Evolutionary conservation across 768 basidiomycete species (phyloP), one percentile per base, ranked within the genome.

Genomic region (Hebeloma cylindrosporum): DNA sequence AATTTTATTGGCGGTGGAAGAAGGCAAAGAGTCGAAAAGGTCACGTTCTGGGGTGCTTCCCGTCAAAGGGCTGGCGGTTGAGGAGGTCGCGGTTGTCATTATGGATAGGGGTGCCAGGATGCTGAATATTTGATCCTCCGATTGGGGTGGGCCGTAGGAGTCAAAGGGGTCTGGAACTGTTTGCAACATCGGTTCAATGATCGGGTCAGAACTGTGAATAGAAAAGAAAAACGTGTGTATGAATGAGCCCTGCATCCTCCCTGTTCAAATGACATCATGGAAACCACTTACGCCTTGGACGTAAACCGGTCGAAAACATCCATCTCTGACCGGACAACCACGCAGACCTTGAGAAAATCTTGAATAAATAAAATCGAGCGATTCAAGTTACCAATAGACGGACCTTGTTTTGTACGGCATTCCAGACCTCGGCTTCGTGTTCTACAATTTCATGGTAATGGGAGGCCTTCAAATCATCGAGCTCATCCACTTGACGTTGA

Each of bases 391-490:
- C n/a, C n/a, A n/a, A 37, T n/a, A 39, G 17, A 53, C 63, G 25
- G 52, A 88, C 87, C 73, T 94, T 95, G 51, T 75, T 80, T 61
- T 94, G 83, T 5, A 95, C 90, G 10, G 82, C 79, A 56, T 93
- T 83, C 94, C 94, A 97, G n/a, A 92, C 86, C 63, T 95, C 85
- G 54, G 94, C 91, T 67, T 96, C 93, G 54, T 93, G 93, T 47
- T 90, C 88, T 38, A 93, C 68, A 41, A 95, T 92, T 56, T 92
- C 85, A 51, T 85, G 79, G 58, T 97, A 94, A 67, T 97, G 92
- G 5, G 78, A 73, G 6, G 72, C 78, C 60, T 94, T 95, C 44
- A 97, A 70, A 42, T 80, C 80, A 64, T 97, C 93, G 2, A 96
- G 72, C 47, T 93, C 93, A 55, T 95, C 91, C 0, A 97, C 92